Evolutionary conservation across 2,329 filamentous ascomycete genomes (phyloP).

Genomic region (Phyllosticta citribraziliensis): DNA sequence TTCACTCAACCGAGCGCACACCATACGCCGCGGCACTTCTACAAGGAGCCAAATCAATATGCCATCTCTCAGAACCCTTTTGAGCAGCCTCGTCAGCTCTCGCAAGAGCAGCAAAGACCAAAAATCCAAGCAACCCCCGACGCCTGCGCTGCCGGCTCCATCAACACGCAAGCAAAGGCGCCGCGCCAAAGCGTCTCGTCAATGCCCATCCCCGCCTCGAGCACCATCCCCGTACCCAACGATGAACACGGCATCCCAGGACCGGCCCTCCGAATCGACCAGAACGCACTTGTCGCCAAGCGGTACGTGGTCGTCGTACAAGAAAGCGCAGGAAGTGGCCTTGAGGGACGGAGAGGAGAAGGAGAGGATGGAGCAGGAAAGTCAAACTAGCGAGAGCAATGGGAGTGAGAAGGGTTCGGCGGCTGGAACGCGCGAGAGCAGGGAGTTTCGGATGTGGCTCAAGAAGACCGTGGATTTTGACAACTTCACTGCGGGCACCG

Average conservation of each 20-base stretch:
- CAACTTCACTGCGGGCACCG: too few species aligned
- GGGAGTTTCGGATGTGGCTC: constrained; percentile 23
- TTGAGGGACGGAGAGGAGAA: not conserved
- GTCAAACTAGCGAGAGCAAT: not conserved
- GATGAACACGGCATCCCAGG: not conserved
- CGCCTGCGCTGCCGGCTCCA: not conserved
- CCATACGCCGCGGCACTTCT: not conserved
- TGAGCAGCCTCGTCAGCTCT: not conserved
- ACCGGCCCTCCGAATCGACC: too few species aligned
- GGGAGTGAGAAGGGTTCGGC: not conserved
- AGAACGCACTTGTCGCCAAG: not conserved
- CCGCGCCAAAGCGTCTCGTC: not conserved
- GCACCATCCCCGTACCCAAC: not conserved
- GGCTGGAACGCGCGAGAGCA: not conserved
- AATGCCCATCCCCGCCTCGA: not conserved
- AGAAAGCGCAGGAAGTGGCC: not conserved
- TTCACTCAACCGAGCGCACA: not conserved
- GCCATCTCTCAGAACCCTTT: not conserved
- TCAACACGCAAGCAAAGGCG: not conserved
- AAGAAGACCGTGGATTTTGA: constrained; percentile 18
- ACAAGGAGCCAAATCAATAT: not conserved
- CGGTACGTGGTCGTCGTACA: not conserved
- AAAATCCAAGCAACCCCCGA: not conserved
- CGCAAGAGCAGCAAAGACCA: not conserved
- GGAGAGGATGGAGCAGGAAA: not conserved